These are phyloP conservation scores for Rhodotorula glutinis DNA, from an alignment of 1,284 basidiomycete genomes.

Conservation along the genomic window DNA sequence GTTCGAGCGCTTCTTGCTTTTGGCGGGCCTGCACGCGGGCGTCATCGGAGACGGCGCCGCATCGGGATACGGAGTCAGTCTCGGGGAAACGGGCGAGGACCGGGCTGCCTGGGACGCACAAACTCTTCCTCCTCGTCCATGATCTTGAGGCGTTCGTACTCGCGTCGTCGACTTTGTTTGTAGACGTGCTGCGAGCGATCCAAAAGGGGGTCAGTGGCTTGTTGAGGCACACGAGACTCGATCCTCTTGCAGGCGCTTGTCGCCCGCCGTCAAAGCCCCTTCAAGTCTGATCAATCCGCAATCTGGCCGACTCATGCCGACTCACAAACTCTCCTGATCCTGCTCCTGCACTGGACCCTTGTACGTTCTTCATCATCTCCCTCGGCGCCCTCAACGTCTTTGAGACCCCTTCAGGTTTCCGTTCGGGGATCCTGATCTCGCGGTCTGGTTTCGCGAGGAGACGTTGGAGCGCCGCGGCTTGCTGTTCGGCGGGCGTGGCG, in stretches of 20 bases:
- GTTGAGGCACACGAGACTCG: too few species aligned
- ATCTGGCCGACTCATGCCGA: too few species aligned
- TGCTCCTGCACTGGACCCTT: slow-evolving; percentile 84
- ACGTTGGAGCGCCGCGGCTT: slow-evolving; percentile 59
- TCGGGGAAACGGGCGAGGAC: not conserved
- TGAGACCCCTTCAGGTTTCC: slow-evolving; percentile 59
- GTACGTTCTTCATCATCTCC: slow-evolving; percentile 99
- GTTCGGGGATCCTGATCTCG: slow-evolving; percentile 67
- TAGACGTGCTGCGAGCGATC: slow-evolving; percentile 69
- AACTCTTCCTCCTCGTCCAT: slow-evolving; percentile 79
- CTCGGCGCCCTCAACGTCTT: slow-evolving; percentile 63
- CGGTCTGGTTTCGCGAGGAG: slow-evolving; percentile 83
- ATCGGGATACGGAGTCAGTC: not conserved
- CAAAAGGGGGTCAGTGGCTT: not conserved
- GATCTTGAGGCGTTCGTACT: slow-evolving; percentile 88
- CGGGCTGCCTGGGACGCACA: slow-evolving; percentile 54
- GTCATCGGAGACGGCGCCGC: too few species aligned
- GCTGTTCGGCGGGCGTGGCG: slow-evolving; percentile 32
- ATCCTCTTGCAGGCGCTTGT: too few species aligned
- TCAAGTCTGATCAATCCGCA: too few species aligned
- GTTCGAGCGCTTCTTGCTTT: slow-evolving; percentile 63
- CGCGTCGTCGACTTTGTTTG: slow-evolving; percentile 86
- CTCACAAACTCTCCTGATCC: slow-evolving; percentile 79
- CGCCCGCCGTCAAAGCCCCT: too few species aligned
- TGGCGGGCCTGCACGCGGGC: slow-evolving; percentile 59